Conservation (phyloP, 805 yeast species). For the Myxozyma monticola region DNA sequence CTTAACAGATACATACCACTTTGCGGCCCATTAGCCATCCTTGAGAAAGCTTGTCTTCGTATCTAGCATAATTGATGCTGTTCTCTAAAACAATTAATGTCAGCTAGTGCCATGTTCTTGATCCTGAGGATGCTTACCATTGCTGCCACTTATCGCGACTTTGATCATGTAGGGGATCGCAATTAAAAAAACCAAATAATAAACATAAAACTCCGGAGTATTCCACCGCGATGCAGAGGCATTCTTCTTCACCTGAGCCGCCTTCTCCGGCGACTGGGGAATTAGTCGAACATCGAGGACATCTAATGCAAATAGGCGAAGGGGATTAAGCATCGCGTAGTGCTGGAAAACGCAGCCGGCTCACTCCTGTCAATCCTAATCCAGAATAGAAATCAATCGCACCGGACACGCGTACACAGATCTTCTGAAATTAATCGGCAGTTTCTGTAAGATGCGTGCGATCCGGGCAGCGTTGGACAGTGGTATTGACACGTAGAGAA, state of each 20-base stretch:
- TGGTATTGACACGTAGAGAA: too few relatives aligned
- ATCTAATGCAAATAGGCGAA: slow-evolving; percentile 41
- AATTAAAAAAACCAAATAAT: slow-evolving; percentile 59
- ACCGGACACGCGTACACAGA: too few relatives aligned
- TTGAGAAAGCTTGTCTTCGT: slow-evolving; percentile 58
- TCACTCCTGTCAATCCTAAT: too few relatives aligned
- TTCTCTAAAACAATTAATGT: slow-evolving; percentile 42
- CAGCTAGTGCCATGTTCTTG: not conserved
- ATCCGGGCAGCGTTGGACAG: too few relatives aligned
- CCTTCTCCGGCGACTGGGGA: slow-evolving; percentile 37
- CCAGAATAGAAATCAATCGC: too few relatives aligned
- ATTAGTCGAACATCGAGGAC: slow-evolving; percentile 48
- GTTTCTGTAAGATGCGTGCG: too few relatives aligned
- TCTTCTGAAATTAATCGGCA: too few relatives aligned
- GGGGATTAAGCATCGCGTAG: slow-evolving; percentile 19
- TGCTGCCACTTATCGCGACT: slow-evolving; percentile 79
- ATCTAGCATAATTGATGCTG: slow-evolving; percentile 70
- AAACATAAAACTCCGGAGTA: slow-evolving; percentile 72
- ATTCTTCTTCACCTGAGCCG: slow-evolving; percentile 30
- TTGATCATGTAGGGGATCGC: slow-evolving; percentile 81
- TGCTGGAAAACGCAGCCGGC: too few relatives aligned
- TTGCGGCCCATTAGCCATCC: slow-evolving; percentile 93
- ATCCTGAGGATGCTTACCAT: slow-evolving; percentile 32
- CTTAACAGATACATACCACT: slow-evolving; percentile 44
- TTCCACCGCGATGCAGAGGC: slow-evolving; percentile 62